Evolutionary conservation across 1,284 basidiomycete species (phyloP), one percentile per base, ranked within the genome.

Genomic region (Malassezia nana): DNA sequence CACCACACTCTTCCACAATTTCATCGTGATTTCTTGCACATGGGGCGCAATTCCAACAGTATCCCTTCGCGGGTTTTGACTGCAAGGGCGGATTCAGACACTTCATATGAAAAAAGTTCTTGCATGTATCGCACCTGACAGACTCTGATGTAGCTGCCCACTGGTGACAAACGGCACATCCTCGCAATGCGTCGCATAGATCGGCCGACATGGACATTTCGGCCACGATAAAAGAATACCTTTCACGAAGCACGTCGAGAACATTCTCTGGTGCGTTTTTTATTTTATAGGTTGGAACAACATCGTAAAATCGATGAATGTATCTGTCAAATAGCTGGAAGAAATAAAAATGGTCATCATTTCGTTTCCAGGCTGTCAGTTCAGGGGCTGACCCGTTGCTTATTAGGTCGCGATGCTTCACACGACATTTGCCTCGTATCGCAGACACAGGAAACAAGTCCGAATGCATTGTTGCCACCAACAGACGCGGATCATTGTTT

Each of bases 241-340:
- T 82, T 20, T 80, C 78, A 57, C 82, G 79, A 18, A 98, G 81
- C 35, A 67, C 60, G 15, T 53, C 39, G 33, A 75, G 59, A 40
- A 75, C 66, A 31, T 74, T 60, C 40, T 65, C 65, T 10, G 76
- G 76, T 1, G 76, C 79, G 75, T 98, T 98, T 64, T 84, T 82
- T 54, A 94, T 83, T 67, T 85, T 86, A 43, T 82, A 82, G 24
- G 88, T 83, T 50, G 87, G 84, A 55, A 98, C 84, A 63, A 96
- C 86, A 75, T 98, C 94, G 76, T 92, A 95, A 77, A 94, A 92
- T 75, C 89, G 87, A 78, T 94, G 91, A 76, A 95, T 88, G 77
- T 95, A 96, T 41, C 91, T 88, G 77, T 98, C 92, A 75, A 90
- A 95, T 53, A 92, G 80, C 64, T 87, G 84, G 65, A 84, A 83